Conservation (phyloP, 192 early-diverging fungal genomes). For the Phycomyces nitens region DNA sequence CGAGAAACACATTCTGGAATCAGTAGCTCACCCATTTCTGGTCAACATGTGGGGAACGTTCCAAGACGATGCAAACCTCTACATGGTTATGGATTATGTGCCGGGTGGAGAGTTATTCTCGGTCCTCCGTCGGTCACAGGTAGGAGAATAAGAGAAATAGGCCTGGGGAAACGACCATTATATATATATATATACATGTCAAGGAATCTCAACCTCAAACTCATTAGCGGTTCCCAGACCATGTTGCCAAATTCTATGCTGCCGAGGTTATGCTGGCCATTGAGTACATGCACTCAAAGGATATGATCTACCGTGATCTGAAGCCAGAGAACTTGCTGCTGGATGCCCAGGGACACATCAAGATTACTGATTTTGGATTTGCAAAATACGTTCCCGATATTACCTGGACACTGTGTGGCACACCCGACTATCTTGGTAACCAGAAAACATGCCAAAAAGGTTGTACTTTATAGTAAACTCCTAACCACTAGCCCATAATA, state of each 20-base stretch:
- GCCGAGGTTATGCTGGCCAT: constrained; percentile 71
- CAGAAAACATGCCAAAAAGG: too few species aligned
- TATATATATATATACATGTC: neutral
- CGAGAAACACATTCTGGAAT: constrained; percentile 92
- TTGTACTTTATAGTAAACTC: neutral
- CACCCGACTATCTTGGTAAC: constrained; percentile 65
- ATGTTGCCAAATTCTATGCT: constrained; percentile 72
- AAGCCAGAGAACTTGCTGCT: constrained; percentile 80
- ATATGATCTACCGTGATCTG: constrained; percentile 77
- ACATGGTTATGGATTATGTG: constrained; percentile 97
- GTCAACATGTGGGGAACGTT: constrained; percentile 89
- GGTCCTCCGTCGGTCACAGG: constrained; percentile 72
- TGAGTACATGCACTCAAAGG: constrained; percentile 76
- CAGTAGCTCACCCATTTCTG: constrained; percentile 85
- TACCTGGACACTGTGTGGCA: constrained; percentile 86
- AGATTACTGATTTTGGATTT: constrained; percentile 86
- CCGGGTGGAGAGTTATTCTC: constrained; percentile 92
- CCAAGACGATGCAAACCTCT: constrained; percentile 90
- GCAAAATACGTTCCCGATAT: constrained; percentile 81
- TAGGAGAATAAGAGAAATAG: constrained; percentile 24
- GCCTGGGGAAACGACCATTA: too few species aligned
- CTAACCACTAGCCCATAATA: neutral
- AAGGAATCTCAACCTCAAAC: neutral
- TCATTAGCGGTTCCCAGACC: constrained; percentile 61
- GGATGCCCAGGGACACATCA: constrained; percentile 75